phyloP scores from a whole-genome alignment of 305 asterid species.

The Fraxinus platypoda region DNA sequence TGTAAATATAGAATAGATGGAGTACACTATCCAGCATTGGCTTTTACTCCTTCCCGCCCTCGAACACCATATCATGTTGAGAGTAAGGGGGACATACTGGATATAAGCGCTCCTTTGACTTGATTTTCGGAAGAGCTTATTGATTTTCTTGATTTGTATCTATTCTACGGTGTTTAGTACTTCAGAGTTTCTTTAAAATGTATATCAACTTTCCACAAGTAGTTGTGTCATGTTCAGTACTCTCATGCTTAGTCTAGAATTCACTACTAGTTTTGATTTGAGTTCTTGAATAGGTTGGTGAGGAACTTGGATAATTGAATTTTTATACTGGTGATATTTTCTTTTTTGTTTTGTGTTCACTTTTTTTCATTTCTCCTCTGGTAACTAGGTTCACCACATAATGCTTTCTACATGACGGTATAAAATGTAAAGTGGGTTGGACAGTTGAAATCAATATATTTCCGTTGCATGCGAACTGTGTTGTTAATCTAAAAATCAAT shows the following conservation, averaged over 20 bases:
- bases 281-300: neutral
- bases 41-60: neutral
- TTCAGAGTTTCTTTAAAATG: neutral
- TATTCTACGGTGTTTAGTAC: neutral
- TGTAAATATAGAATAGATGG: neutral
- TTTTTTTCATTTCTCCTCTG: too few relatives aligned
- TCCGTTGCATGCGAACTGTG: neutral
- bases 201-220: neutral
- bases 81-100: neutral
- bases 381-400: too few relatives aligned
- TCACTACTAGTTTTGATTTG: neutral
- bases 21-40: neutral
- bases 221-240: neutral
- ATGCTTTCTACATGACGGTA: too few relatives aligned
- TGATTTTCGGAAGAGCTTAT: neutral
- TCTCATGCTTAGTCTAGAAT: neutral
- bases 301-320: neutral
- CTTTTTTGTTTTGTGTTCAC: too few relatives aligned
- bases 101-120: neutral
- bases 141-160: neutral
- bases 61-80: neutral
- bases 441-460: neutral
- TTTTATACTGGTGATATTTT: too few relatives aligned
- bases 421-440: neutral
- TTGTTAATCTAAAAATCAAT: too few relatives aligned